Evolutionary conservation across 805 yeast species (phyloP).

Genomic region (Metschnikowia lochheadii): DNA sequence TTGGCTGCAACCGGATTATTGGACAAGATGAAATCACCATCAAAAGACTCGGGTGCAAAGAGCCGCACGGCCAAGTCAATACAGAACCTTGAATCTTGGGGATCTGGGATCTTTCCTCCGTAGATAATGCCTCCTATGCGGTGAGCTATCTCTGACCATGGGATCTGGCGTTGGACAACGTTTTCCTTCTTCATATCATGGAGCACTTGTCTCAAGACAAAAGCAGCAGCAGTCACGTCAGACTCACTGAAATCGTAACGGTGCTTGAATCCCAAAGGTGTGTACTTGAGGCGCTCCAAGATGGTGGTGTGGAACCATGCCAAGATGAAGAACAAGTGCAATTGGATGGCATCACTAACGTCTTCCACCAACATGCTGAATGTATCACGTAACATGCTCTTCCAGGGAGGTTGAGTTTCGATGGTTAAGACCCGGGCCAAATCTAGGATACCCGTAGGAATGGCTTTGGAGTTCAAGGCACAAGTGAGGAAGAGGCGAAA

Average conservation of each 20-base stretch:
- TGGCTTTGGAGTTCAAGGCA: conserved; percentile 34
- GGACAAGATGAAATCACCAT: conserved; percentile 40
- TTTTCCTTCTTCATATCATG: not conserved
- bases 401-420: conserved; percentile 63
- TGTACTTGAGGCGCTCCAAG: conserved; percentile 53
- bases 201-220: conserved; percentile 43
- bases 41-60: conserved; percentile 41
- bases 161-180: conserved; percentile 24
- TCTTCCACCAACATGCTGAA: conserved; percentile 18
- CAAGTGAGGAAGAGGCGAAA: conserved; percentile 69
- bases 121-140: conserved; percentile 55
- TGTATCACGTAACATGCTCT: conserved; percentile 40
- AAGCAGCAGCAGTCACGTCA: conserved; percentile 55
- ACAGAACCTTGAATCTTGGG: conserved; percentile 38
- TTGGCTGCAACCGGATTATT: conserved; percentile 20
- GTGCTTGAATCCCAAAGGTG: conserved; percentile 59
- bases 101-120: conserved; percentile 58
- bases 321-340: conserved; percentile 48
- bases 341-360: not conserved
- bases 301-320: conserved; percentile 71
- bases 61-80: conserved; percentile 29
- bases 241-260: conserved; percentile 67
- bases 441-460: conserved; percentile 56
- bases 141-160: conserved; percentile 51
- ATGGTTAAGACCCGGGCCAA: conserved; percentile 52